Percentiles rank a stretch among this genome's conserved stretches.
Conservation (phyloP, 108 stramenopile species). For the Pseudonitzschia pungens region DNA sequence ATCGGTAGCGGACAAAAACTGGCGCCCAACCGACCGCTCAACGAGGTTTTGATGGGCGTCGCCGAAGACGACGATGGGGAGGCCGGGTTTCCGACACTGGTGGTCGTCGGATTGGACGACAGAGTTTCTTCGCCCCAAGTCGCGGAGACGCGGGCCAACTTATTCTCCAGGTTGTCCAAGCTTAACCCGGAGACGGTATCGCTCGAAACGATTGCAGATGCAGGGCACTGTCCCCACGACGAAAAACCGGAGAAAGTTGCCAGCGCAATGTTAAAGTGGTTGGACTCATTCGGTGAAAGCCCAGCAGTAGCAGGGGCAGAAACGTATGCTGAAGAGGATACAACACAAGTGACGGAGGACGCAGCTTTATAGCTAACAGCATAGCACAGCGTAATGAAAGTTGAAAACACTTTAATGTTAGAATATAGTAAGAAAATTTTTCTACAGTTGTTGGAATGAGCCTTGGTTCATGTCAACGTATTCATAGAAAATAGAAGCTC, state of each 20-base stretch:
- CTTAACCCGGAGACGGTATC: slow-evolving; percentile 29
- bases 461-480: too few relatives aligned
- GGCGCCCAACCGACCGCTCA: slow-evolving; percentile 42
- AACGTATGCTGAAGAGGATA: too few relatives aligned
- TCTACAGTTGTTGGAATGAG: too few relatives aligned
- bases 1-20: slow-evolving; percentile 55
- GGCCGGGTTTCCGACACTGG: neutral
- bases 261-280: slow-evolving; percentile 2
- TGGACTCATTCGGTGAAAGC: neutral
- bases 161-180: neutral
- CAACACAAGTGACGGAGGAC: too few relatives aligned
- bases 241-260: slow-evolving; percentile 87
- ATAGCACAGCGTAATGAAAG: too few relatives aligned
- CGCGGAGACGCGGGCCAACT: neutral
- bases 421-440: too few relatives aligned
- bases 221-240: slow-evolving; percentile 96
- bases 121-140: neutral
- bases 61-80: neutral
- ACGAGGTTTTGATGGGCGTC: slow-evolving; percentile 40
- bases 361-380: too few relatives aligned
- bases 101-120: slow-evolving; percentile 2
- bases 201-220: slow-evolving; percentile 78
- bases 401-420: too few relatives aligned
- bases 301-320: neutral
- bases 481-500: too few relatives aligned